Conservation (phyloP, 192 early-diverging fungal genomes). For the Dimargaris xerosporica region DNA sequence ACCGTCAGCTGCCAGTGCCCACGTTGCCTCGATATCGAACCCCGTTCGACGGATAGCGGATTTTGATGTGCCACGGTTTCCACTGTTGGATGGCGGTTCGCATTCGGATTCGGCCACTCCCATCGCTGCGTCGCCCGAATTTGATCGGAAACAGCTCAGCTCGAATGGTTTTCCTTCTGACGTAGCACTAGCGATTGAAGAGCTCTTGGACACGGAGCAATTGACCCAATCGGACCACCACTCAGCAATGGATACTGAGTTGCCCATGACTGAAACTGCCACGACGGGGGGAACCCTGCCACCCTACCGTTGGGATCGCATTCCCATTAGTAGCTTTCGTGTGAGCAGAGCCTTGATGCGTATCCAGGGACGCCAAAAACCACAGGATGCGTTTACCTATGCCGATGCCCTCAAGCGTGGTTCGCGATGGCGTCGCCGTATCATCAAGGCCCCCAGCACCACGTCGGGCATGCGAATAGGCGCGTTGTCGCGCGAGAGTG, state of each 20-base stretch:
- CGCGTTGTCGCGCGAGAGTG: too few species aligned
- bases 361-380: not conserved
- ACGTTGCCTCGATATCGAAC: not conserved
- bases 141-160: too few species aligned
- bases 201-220: slow-evolving; percentile 7
- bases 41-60: not conserved
- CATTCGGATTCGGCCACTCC: not conserved
- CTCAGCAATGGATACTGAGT: not conserved
- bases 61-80: not conserved
- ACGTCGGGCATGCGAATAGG: too few species aligned
- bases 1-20: not conserved
- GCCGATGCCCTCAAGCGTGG: slow-evolving; percentile 5
- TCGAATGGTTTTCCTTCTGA: too few species aligned
- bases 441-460: too few species aligned
- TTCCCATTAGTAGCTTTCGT: slow-evolving; percentile 10
- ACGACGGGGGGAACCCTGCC: not conserved
- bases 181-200: not conserved
- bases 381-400: not conserved
- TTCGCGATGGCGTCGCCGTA: not conserved
- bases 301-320: slow-evolving; percentile 4
- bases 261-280: not conserved
- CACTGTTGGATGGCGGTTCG: not conserved
- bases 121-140: not conserved
- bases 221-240: not conserved
- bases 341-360: not conserved